Percentiles rank a stretch among this genome's conserved stretches.
Conservation (phyloP, 2,329 filamentous ascomycete species). For the Clonostachys sp. region DNA sequence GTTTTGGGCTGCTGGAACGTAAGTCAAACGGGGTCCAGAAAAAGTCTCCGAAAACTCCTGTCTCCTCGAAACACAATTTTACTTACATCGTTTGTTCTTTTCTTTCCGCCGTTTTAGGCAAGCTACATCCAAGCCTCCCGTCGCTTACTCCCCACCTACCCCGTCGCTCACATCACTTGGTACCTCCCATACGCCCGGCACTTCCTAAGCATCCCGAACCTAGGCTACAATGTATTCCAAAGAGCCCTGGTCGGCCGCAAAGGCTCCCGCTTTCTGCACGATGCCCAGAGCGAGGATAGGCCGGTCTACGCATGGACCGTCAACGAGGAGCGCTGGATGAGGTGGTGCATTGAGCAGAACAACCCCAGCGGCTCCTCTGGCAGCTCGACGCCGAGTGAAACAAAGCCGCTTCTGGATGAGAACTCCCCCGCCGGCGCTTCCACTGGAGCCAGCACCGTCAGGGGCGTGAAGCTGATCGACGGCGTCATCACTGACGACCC, state of each 20-base stretch:
- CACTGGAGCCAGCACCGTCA: background rate
- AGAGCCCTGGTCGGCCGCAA: slow-evolving; percentile 62
- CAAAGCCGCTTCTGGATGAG: too few species aligned
- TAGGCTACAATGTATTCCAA: slow-evolving; percentile 77
- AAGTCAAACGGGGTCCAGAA: slow-evolving; percentile 9
- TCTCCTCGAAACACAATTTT: background rate
- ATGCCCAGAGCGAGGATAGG: slow-evolving; percentile 43
- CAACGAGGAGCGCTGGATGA: slow-evolving; percentile 74
- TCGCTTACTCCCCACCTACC: slow-evolving; percentile 57
- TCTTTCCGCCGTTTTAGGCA: slow-evolving; percentile 30
- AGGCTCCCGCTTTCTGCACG: slow-evolving; percentile 61
- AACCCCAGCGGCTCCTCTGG: slow-evolving; percentile 17
- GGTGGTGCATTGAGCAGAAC: slow-evolving; percentile 61
- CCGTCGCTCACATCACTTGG: slow-evolving; percentile 64
- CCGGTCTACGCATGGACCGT: slow-evolving; percentile 82
- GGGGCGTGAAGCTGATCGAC: slow-evolving; percentile 44
- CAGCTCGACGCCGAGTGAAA: background rate
- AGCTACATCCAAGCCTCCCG: slow-evolving; percentile 63
- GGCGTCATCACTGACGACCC: slow-evolving; percentile 87
- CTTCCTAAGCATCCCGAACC: slow-evolving; percentile 60
- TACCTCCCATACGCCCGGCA: slow-evolving; percentile 64
- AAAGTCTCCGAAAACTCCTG: background rate
- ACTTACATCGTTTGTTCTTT: background rate
- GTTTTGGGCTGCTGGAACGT: slow-evolving; percentile 81
- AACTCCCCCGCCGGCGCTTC: too few species aligned